These are phyloP conservation scores for Lactifluus volemus DNA, from an alignment of 768 basidiomycete species.

Conservation along the genomic window DNA sequence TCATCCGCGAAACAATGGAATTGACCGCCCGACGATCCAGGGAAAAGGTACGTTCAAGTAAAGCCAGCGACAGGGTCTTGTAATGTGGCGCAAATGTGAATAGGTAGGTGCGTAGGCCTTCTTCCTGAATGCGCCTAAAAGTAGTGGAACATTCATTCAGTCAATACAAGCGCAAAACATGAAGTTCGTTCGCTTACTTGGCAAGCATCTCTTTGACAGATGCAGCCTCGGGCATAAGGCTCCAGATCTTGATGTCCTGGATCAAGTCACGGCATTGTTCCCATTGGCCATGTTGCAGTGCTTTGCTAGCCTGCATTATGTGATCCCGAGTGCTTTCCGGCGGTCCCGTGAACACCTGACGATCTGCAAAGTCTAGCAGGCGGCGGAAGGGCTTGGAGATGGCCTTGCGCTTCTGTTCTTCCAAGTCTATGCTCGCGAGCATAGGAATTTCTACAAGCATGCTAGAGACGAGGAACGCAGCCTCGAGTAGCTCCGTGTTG, in stretches of 20 bases:
- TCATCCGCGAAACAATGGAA: conserved; percentile 95
- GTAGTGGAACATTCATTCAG: background rate
- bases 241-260: conserved; percentile 97
- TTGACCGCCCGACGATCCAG: conserved; percentile 74
- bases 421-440: conserved; percentile 87
- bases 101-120: conserved; percentile 91
- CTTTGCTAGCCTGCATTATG: conserved; percentile 98
- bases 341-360: conserved; percentile 95
- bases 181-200: conserved; percentile 44
- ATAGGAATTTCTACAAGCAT: conserved; percentile 98
- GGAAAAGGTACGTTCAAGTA: conserved; percentile 83
- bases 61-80: conserved; percentile 77
- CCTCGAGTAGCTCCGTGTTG: conserved; percentile 95
- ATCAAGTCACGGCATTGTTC: conserved; percentile 89
- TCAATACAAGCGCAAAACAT: background rate
- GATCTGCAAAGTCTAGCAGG: conserved; percentile 90
- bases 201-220: conserved; percentile 92
- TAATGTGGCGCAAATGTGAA: conserved; percentile 98
- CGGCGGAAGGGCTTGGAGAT: conserved; percentile 97
- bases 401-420: conserved; percentile 86
- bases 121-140: conserved; percentile 93
- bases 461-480: conserved; percentile 95
- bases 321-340: conserved; percentile 99
- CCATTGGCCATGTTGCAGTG: conserved; percentile 95
- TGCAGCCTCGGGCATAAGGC: conserved; percentile 82